Conservation (phyloP, 2,329 filamentous ascomycete genomes). For the Epichloe brachyelytri region DNA sequence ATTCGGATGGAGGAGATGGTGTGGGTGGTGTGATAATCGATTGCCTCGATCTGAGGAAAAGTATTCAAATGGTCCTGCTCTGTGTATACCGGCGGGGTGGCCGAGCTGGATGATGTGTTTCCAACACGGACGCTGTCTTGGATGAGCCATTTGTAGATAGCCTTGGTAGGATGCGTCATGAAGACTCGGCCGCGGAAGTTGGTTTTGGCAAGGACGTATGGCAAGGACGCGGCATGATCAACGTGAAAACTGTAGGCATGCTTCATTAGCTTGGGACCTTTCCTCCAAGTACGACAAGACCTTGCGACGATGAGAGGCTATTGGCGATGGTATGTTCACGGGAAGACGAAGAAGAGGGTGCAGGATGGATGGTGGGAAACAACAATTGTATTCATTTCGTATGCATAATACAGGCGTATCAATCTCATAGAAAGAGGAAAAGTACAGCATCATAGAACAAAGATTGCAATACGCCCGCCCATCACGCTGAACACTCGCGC, state of each 20-base stretch:
- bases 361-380: conserved; percentile 12
- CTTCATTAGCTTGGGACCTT: conserved; percentile 3
- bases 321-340: background rate
- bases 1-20: conserved; percentile 94
- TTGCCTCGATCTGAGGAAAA: conserved; percentile 88
- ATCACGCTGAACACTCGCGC: background rate
- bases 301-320: background rate
- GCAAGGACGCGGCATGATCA: conserved; percentile 96
- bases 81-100: conserved; percentile 72
- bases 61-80: conserved; percentile 92
- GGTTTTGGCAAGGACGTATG: conserved; percentile 94
- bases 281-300: background rate
- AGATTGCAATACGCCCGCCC: background rate
- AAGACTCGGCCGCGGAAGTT: conserved; percentile 95
- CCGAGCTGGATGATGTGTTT: conserved; percentile 50
- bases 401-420: conserved; percentile 17
- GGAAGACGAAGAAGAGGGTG: background rate
- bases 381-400: conserved; percentile 25
- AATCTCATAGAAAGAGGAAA: conserved; percentile 1
- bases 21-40: conserved; percentile 96
- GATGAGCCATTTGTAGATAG: conserved; percentile 99
- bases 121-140: conserved; percentile 91
- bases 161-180: conserved; percentile 98
- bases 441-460: background rate
- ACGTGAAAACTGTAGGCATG: conserved; percentile 62